phyloP scores from a whole-genome alignment of 345 rosid genomes.

The Anacardium occidentale region DNA sequence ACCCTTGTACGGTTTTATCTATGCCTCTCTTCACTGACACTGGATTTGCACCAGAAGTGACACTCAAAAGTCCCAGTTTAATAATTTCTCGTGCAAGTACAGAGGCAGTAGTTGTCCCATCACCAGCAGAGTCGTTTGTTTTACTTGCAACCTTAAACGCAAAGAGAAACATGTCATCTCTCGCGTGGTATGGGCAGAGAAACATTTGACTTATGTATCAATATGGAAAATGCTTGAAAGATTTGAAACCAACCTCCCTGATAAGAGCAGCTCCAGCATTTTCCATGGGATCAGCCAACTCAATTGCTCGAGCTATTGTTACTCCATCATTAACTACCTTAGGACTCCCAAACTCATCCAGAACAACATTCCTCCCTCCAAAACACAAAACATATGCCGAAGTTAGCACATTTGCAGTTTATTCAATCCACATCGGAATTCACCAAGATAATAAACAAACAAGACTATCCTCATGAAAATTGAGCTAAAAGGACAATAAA shows the following conservation, averaged over 20 bases:
- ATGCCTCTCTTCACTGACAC: constrained; percentile 89
- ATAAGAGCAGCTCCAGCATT: constrained; percentile 99
- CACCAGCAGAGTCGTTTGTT: constrained; percentile 98
- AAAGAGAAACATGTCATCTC: neutral
- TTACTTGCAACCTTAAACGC: constrained; percentile 83
- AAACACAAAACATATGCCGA: neutral
- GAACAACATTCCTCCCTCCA: constrained; percentile 89
- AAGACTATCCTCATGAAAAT: neutral
- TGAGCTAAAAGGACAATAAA: neutral
- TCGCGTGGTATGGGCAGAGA: too few relatives aligned
- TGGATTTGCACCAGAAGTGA: constrained; percentile 95
- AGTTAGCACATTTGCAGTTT: constrained; percentile 1
- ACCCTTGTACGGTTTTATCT: constrained; percentile 73
- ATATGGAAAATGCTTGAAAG: neutral
- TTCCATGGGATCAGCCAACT: constrained; percentile 90
- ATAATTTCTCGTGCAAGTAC: constrained; percentile 92
- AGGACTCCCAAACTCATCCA: constrained; percentile 96
- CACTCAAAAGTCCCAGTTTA: constrained; percentile 78
- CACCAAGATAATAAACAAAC: neutral
- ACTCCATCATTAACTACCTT: constrained; percentile 99
- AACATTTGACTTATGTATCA: neutral
- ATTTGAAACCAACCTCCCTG: constrained; percentile 63
- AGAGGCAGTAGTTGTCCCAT: constrained; percentile 97
- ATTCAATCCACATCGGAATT: neutral
- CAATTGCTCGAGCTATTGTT: constrained; percentile 94